Conservation (phyloP, 805 yeast genomes). For the Metschnikowia continentalis region DNA sequence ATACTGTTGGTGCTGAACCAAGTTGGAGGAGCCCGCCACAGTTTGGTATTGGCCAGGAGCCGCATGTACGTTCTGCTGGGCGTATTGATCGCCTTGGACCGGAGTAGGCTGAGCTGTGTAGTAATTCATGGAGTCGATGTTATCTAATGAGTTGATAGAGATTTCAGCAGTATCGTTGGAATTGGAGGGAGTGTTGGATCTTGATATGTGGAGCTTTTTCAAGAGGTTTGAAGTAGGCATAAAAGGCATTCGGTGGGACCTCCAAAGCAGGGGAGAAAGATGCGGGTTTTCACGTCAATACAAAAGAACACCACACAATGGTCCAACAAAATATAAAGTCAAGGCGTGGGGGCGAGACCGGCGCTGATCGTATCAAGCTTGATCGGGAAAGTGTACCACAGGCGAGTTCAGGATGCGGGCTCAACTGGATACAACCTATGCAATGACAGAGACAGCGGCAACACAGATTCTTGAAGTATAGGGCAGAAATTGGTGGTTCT, state of each 20-base stretch:
- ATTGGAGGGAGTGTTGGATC: constrained; percentile 7
- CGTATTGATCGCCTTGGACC: constrained; percentile 3
- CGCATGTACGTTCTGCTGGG: constrained; percentile 2
- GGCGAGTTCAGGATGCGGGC: background rate
- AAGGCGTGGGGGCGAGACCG: background rate
- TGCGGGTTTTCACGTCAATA: background rate
- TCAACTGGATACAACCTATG: background rate
- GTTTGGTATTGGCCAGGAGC: background rate
- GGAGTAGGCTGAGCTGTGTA: constrained; percentile 2
- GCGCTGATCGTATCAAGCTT: background rate
- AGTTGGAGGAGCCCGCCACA: background rate
- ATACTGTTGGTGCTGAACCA: constrained; percentile 2
- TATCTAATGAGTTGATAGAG: constrained; percentile 11
- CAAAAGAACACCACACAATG: background rate
- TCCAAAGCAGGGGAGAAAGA: background rate
- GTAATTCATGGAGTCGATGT: constrained; percentile 15
- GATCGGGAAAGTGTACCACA: background rate
- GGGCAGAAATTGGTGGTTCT: background rate
- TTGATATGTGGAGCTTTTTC: constrained; percentile 17
- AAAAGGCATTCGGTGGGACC: background rate
- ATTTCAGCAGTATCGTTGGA: constrained; percentile 4
- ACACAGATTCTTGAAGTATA: background rate
- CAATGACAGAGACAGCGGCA: background rate
- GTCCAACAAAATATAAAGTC: background rate
- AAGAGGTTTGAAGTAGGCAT: constrained; percentile 17